Conservation (phyloP, 2,329 filamentous ascomycete species). For the Calonectria hawksworthii region DNA sequence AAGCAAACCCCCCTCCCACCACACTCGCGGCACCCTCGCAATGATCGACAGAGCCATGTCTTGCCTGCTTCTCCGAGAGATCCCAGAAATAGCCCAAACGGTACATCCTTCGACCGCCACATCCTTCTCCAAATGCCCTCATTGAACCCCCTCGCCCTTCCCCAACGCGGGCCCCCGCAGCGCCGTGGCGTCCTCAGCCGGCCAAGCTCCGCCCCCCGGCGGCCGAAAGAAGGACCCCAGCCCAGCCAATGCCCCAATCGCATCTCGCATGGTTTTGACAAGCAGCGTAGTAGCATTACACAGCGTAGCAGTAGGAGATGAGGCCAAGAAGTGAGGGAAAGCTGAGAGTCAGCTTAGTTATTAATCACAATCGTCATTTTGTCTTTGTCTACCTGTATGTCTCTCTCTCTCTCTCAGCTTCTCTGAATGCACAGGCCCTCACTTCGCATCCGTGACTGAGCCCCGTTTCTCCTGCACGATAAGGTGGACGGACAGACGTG, state of each 20-base stretch:
- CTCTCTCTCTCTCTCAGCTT: no score
- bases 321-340: not conserved
- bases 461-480: conserved; percentile 19
- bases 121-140: not conserved
- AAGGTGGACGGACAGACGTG: not conserved
- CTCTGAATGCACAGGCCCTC: not conserved
- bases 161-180: conserved; percentile 23
- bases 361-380: not conserved
- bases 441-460: not conserved
- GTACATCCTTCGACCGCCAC: not conserved
- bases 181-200: conserved; percentile 33
- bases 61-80: not conserved
- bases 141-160: not conserved
- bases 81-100: not conserved
- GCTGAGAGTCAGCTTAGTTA: not conserved
- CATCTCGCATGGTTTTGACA: not conserved
- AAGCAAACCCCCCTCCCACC: not conserved
- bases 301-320: no score
- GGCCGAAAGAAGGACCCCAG: not conserved
- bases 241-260: not conserved
- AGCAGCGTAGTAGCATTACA: no score
- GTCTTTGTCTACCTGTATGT: not conserved
- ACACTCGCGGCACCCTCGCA: not conserved
- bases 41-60: not conserved
- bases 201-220: conserved; percentile 28